Evolutionary conservation across 169 alveolate species (phyloP), one percentile per base, ranked within the genome.

Genomic region (Cyclospora cayetanensis): DNA sequence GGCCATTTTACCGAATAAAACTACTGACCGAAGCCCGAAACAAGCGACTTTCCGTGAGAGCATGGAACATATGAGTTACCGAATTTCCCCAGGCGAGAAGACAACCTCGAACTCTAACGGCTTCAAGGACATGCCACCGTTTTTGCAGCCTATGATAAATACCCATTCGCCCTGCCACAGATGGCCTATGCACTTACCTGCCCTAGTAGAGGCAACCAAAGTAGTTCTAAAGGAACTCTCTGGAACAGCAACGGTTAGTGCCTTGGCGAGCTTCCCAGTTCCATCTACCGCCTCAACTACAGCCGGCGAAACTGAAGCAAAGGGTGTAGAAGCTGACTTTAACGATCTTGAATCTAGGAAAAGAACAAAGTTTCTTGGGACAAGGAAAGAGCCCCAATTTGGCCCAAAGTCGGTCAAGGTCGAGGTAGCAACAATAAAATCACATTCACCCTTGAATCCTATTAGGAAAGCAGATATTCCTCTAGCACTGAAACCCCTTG

Each of bases 271-370:
- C 37, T 53, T 53, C 22, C 52, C 89, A 80, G 89, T 50, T 52
- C 74, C 89, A 39, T 80, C 74, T 5, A 80, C 89, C 29, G 74
- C 55, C 60, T 50, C 89, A 22, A 80, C 89, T 5, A 34, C 89
- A 52, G 22, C 89, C 0, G 89, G 76, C 22, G 89, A 80, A 15
- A 35, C 50, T 25, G 34, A 70, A 52, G 29, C 88, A 2, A 80
- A 46, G 74, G 76, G 27, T n/a, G n/a, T 74, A 1, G 76, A 34
- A 20, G 74, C 15, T 46, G 15, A 46, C 7, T 15, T 7, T 15
- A 7, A 15, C 60, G 60, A 46, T 46, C 60, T 15, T 15, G 60
- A 7, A 46, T 7, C 7, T 15, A 46, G 60, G 60, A 15, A 46
- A 15, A 46, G 60, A 46, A 46, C 7, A 11, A 46, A 15, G n/a